These are phyloP conservation scores for Isabelozyma heimii DNA, from an alignment of 805 yeast genomes.

Conservation along the genomic window DNA sequence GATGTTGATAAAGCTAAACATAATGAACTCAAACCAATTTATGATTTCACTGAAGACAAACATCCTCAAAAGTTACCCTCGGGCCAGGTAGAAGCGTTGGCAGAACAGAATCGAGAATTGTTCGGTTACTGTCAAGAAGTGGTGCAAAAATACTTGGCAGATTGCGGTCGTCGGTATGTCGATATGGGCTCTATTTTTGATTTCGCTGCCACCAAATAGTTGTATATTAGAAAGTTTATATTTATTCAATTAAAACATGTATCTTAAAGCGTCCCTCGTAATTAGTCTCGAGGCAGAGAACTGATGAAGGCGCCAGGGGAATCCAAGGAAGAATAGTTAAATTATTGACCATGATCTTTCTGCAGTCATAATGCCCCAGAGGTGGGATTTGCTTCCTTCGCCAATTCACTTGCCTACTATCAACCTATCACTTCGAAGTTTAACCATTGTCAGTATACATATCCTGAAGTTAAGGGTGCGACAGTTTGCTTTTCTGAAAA, in stretches of 20 bases:
- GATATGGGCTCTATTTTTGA: slow-evolving; percentile 81
- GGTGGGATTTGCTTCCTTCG: too few species aligned
- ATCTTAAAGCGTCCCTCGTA: background rate
- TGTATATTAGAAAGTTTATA: background rate
- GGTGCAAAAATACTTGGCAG: slow-evolving; percentile 68
- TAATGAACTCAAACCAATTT: slow-evolving; percentile 52
- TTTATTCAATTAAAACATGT: background rate
- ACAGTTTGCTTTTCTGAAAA: too few species aligned
- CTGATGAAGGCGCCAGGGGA: too few species aligned
- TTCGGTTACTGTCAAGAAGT: slow-evolving; percentile 56
- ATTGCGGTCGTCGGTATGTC: slow-evolving; percentile 87
- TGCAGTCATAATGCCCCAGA: too few species aligned
- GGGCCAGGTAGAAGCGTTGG: slow-evolving; percentile 67
- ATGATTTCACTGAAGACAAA: slow-evolving; percentile 19
- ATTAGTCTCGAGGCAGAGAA: too few species aligned
- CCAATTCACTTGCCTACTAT: too few species aligned
- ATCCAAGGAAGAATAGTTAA: too few species aligned
- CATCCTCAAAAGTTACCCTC: slow-evolving; percentile 32
- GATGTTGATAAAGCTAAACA: slow-evolving; percentile 76
- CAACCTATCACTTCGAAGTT: too few species aligned
- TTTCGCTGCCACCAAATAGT: slow-evolving; percentile 18
- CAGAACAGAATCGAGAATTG: slow-evolving; percentile 71
- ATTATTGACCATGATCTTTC: too few species aligned
- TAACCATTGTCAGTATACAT: too few species aligned
- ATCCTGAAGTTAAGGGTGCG: too few species aligned